A percentile compares a stretch with the other conserved stretches of the same genome.
Evolutionary conservation across 2,329 filamentous ascomycete species (phyloP).

Genomic region (Hypoxylon sp.): DNA sequence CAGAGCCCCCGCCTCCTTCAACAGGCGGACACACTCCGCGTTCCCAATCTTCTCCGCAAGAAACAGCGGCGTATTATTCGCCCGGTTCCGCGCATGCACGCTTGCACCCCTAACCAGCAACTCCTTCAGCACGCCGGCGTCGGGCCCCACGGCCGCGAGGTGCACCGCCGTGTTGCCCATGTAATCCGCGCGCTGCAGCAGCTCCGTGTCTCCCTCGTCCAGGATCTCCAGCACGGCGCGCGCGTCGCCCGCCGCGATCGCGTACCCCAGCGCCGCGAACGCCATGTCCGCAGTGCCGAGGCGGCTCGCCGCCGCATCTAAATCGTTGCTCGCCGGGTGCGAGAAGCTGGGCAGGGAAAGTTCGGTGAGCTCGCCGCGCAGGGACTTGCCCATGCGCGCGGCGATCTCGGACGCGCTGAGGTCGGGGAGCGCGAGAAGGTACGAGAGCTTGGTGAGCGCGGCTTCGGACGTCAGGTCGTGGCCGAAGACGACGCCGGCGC

Average conservation of each 20-base stretch:
- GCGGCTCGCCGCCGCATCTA: slow-evolving; percentile 62
- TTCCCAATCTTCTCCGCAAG: slow-evolving; percentile 72
- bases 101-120: slow-evolving; percentile 74
- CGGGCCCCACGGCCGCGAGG: slow-evolving; percentile 68
- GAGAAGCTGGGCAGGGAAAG: slow-evolving; percentile 79
- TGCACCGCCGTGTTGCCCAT: slow-evolving; percentile 81
- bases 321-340: slow-evolving; percentile 68
- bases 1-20: slow-evolving; percentile 72
- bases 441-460: slow-evolving; percentile 90
- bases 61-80: slow-evolving; percentile 76
- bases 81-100: slow-evolving; percentile 75
- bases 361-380: slow-evolving; percentile 90
- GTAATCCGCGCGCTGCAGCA: slow-evolving; percentile 84
- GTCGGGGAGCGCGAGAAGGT: slow-evolving; percentile 79
- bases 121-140: slow-evolving; percentile 69
- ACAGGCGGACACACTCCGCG: slow-evolving; percentile 65
- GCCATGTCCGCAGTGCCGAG: slow-evolving; percentile 70
- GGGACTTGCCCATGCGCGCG: slow-evolving; percentile 78
- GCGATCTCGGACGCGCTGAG: slow-evolving; percentile 77
- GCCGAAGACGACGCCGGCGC: slow-evolving; percentile 89
- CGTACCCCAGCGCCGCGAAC: slow-evolving; percentile 84
- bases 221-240: slow-evolving; percentile 76
- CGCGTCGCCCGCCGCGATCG: slow-evolving; percentile 80
- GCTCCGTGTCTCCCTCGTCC: slow-evolving; percentile 68
- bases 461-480: slow-evolving; percentile 92